Base-by-base conservation (phyloP, 2,329 filamentous ascomycete genomes). In the Exophiala mesophila region DNA sequence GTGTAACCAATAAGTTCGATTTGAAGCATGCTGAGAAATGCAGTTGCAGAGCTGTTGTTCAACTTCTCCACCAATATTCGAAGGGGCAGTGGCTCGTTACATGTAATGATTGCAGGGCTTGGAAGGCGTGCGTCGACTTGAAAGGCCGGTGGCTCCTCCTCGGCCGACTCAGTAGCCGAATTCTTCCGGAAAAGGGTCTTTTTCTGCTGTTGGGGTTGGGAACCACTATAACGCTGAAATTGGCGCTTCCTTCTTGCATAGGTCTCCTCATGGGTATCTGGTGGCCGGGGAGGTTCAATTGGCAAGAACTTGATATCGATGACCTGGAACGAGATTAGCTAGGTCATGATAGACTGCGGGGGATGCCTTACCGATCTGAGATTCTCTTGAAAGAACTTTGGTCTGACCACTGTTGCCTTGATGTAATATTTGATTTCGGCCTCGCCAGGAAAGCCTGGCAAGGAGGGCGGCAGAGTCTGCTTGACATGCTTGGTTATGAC, bases 341-440 rank as follows among this genome's bases (percentile, higher is more conserved):
- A 23, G 28, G 7, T 21, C 17, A 30, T 21, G 20, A 36, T 37
- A 15, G 35, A 42, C 5, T 44, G 24, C 20, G 5, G 30, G 21
- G 31, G 13, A 44, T 41, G 13, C 28, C 61, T 41, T 63, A 68
- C 66, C 38, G 61, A 59, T 55, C 89, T 74, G 63, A 88, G 85
- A 57, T 96, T 96, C 66, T 95, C 88, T 60, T 90, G 90, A 65
- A 94, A 87, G 45, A 96, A 74, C 10, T 85, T 82, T 0, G 88
- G 88, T n/a, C 88, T 75, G 57, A 88, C 86, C 4, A 97, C 81
- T 0, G 92, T 97, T n/a, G 85, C 88, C 63, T 98, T 98, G 60
- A 97, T 76, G 61, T 86, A 98, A 66, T 98, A 98, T 54, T 82
- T 78, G 47, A 97, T 89, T 64, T 95, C 88, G 16, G 89, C 90